Evolutionary conservation across 345 rosid species (phyloP).

Genomic region (Eutrema japonicum): DNA sequence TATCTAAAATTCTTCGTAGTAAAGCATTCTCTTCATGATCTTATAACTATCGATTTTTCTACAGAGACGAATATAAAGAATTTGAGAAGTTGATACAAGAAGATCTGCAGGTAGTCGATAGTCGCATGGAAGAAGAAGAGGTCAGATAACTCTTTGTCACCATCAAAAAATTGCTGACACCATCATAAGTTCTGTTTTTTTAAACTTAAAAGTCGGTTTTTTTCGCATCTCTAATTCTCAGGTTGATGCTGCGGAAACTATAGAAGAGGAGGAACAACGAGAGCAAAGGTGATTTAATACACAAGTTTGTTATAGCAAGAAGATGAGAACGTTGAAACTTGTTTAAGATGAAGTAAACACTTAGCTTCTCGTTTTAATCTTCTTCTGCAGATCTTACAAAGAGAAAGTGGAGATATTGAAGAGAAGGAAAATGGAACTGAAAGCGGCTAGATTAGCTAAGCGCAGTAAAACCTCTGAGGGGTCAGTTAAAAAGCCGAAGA

Average conservation of each 20-base stretch:
- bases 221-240: constrained; percentile 41
- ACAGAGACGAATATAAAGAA: constrained; percentile 93
- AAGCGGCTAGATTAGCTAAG: constrained; percentile 64
- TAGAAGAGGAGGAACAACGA: constrained; percentile 74
- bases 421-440: constrained; percentile 72
- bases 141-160: constrained; percentile 42
- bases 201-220: background rate
- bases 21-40: background rate
- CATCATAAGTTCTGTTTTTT: background rate
- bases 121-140: constrained; percentile 97
- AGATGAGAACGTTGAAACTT: constrained; percentile 13
- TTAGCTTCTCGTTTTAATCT: background rate
- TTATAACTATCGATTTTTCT: constrained; percentile 6
- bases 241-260: constrained; percentile 97
- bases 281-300: constrained; percentile 71
- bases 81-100: constrained; percentile 93
- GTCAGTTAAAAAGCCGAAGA: constrained; percentile 41
- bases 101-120: constrained; percentile 84
- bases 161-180: background rate
- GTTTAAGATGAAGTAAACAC: background rate
- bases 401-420: constrained; percentile 70
- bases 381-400: constrained; percentile 53
- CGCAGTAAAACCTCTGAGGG: constrained; percentile 51
- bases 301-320: constrained; percentile 4
- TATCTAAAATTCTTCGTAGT: background rate